Conservation (phyloP, 169 alveolate genomes). For the Cardiosporidium cionae region DNA sequence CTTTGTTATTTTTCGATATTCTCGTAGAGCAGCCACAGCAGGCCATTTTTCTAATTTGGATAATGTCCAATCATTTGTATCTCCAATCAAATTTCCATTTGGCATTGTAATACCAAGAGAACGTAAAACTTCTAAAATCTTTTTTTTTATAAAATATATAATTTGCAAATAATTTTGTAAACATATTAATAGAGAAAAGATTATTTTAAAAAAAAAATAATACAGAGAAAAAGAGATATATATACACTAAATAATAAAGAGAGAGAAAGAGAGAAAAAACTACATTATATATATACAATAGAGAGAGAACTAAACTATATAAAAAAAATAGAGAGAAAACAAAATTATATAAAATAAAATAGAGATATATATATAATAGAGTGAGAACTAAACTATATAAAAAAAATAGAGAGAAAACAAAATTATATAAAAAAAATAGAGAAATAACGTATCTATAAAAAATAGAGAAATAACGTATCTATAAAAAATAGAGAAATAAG, state of each 20-base stretch:
- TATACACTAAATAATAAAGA: background rate
- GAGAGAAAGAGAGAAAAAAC: background rate
- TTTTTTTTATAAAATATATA: background rate
- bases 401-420: background rate
- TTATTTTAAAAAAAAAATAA: background rate
- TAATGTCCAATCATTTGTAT: conserved; percentile 65
- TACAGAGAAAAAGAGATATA: background rate
- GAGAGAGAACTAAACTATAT: too few relatives aligned
- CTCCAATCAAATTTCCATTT: conserved; percentile 44
- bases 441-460: background rate
- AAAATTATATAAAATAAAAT: background rate
- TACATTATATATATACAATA: too few relatives aligned
- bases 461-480: background rate
- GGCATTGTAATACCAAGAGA: conserved; percentile 48
- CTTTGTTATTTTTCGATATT: conserved; percentile 56
- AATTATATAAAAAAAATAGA: background rate
- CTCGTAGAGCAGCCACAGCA: conserved; percentile 56
- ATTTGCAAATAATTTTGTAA: background rate
- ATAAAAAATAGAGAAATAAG: too few relatives aligned
- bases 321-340: background rate
- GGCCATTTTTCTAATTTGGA: conserved; percentile 55
- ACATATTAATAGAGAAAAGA: background rate
- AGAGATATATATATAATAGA: background rate
- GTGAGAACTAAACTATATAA: background rate
- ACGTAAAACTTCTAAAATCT: conserved; percentile 48